phyloP scores from a whole-genome alignment of 768 basidiomycete species.

The Coprinopsis cinerea region DNA sequence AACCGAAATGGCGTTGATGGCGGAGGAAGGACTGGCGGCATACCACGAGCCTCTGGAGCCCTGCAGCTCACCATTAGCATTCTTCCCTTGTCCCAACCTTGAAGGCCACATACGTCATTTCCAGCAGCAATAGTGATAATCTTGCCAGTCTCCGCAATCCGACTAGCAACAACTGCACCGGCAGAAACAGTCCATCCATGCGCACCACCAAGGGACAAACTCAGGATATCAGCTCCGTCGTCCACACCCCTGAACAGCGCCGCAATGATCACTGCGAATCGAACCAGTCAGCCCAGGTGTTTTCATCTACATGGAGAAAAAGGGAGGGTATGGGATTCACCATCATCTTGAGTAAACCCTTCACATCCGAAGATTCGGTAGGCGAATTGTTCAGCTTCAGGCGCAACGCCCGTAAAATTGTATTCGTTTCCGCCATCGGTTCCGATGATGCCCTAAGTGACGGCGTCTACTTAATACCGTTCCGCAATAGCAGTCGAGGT shows the following conservation, averaged over 20 bases:
- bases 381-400: constrained; percentile 44
- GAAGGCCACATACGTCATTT: constrained; percentile 30
- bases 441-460: constrained; percentile 51
- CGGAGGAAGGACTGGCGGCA: constrained; percentile 47
- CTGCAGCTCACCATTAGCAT: constrained; percentile 16
- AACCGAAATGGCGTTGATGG: constrained; percentile 49
- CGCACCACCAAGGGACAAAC: constrained; percentile 57
- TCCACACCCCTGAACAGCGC: constrained; percentile 44
- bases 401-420: constrained; percentile 69
- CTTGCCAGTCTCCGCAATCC: constrained; percentile 51
- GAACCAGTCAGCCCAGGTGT: too few species aligned
- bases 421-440: constrained; percentile 54
- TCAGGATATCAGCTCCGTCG: constrained; percentile 58
- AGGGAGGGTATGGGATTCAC: constrained; percentile 26
- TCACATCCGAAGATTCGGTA: constrained; percentile 61
- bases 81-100: background rate
- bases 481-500: constrained; percentile 9
- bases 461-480: too few species aligned
- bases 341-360: constrained; percentile 44
- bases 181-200: constrained; percentile 61
- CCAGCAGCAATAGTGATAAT: constrained; percentile 63
- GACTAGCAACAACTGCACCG: constrained; percentile 48
- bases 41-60: constrained; percentile 60
- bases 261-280: constrained; percentile 34
- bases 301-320: background rate